A percentile compares a stretch with the other conserved stretches of the same genome.
Evolutionary conservation across 2,329 filamentous ascomycete species (phyloP).

Genomic region (Alternaria sp.): DNA sequence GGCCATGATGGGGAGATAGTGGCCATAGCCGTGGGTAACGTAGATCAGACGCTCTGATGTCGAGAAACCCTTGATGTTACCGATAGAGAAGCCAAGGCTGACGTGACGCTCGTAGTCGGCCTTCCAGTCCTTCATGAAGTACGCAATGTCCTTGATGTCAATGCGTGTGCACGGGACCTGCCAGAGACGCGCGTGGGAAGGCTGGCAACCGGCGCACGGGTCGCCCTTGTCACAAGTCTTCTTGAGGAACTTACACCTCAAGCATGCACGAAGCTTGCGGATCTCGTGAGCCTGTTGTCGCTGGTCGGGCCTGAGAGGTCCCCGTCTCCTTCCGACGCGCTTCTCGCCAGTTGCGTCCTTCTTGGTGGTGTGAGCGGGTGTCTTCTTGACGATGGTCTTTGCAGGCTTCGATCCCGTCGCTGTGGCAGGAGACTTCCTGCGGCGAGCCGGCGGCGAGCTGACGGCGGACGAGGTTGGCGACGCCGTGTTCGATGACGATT

Average conservation of each 20-base stretch:
- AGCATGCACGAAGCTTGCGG: constrained; percentile 89
- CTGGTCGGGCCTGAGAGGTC: constrained; percentile 90
- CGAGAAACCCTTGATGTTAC: constrained; percentile 89
- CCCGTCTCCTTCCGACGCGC: constrained; percentile 89
- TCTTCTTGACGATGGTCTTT: constrained; percentile 84
- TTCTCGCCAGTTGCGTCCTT: constrained; percentile 83
- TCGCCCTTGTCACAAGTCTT: constrained; percentile 99
- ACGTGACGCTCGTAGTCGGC: constrained; percentile 94
- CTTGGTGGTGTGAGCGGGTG: constrained; percentile 72
- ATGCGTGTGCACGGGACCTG: constrained; percentile 97
- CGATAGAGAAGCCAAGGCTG: constrained; percentile 85
- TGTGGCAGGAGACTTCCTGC: constrained; percentile 75
- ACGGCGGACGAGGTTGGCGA: constrained; percentile 65
- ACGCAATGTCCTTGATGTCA: constrained; percentile 97
- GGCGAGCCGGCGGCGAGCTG: constrained; percentile 69
- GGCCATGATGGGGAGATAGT: constrained; percentile 90
- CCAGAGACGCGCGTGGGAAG: constrained; percentile 94
- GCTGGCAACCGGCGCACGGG: constrained; percentile 93
- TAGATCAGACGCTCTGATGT: constrained; percentile 74
- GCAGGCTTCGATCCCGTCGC: constrained; percentile 78
- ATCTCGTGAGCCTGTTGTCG: constrained; percentile 97
- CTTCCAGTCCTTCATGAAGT: constrained; percentile 99
- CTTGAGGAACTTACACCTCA: constrained; percentile 98
- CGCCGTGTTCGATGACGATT: constrained; percentile 65
- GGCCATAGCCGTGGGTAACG: constrained; percentile 96